phyloP scores from a whole-genome alignment of 495 filamentous ascomycete genomes.

The Oleoguttula mirabilis region DNA sequence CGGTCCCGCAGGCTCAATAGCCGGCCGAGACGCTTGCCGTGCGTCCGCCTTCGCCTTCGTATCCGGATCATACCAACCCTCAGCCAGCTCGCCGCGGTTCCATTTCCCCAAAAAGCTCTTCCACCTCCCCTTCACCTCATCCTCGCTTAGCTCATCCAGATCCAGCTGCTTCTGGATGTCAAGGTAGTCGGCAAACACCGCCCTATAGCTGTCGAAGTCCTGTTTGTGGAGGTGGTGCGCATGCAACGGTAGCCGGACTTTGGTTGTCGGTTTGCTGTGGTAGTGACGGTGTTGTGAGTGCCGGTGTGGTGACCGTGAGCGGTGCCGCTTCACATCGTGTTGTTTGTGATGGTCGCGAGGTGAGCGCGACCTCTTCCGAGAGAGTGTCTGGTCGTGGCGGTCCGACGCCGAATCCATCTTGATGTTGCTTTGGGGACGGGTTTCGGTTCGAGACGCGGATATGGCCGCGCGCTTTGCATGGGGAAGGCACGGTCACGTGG shows the following conservation, averaged over 20 bases:
- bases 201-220: slow-evolving; percentile 49
- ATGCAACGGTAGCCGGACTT: slow-evolving; percentile 48
- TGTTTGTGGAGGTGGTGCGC: slow-evolving; percentile 51
- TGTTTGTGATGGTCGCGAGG: neutral
- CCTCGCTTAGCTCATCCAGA: slow-evolving; percentile 51
- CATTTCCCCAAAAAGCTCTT: slow-evolving; percentile 87
- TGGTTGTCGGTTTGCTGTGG: neutral
- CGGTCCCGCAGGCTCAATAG: neutral
- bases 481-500: no score
- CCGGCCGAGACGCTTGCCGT: neutral
- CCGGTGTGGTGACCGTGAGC: slow-evolving; percentile 16
- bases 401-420: no score
- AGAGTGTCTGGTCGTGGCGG: no score
- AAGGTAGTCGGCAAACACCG: slow-evolving; percentile 75
- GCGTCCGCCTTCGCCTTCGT: slow-evolving; percentile 23
- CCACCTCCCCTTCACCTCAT: slow-evolving; percentile 73
- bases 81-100: slow-evolving; percentile 86
- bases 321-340: slow-evolving; percentile 7
- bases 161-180: slow-evolving; percentile 73
- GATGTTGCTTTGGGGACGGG: no score
- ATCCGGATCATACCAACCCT: slow-evolving; percentile 82
- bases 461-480: no score
- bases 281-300: slow-evolving; percentile 4
- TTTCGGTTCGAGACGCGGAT: no score
- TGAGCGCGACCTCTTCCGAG: neutral